Conservation (phyloP, 2,329 filamentous ascomycete species). For the Aureobasidium lini region DNA sequence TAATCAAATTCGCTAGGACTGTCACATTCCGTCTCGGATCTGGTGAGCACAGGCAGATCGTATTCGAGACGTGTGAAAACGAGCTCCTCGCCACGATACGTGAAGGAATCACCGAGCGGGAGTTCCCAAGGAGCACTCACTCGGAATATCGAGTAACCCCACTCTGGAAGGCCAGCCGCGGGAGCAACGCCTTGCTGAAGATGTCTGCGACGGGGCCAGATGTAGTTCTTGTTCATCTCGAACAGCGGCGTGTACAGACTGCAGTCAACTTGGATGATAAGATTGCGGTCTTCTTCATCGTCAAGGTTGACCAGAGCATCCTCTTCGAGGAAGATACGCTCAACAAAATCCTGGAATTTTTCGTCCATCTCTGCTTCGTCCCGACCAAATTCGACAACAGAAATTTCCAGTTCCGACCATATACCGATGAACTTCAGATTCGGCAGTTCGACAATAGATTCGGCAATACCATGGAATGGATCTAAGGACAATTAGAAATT, state of each 20-base stretch:
- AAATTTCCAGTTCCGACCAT: not conserved
- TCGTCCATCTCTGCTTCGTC: not conserved
- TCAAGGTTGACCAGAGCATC: not conserved
- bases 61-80: not conserved
- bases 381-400: not conserved
- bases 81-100: not conserved
- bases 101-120: not conserved
- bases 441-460: not conserved
- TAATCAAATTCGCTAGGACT: slow-evolving; percentile 1
- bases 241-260: not conserved
- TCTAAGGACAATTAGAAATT: not conserved
- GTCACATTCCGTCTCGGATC: not conserved
- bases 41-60: not conserved
- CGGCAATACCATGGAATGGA: not conserved
- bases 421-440: not conserved
- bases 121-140: not conserved
- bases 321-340: too few species aligned
- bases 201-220: not conserved
- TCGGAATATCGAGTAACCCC: not conserved
- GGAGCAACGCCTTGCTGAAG: not conserved
- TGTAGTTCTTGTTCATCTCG: not conserved
- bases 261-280: not conserved
- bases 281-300: not conserved
- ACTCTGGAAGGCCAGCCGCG: not conserved
- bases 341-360: not conserved